These are phyloP conservation scores for Acorus calamus DNA, from an alignment of 106 monocot genomes.

Conservation along the genomic window DNA sequence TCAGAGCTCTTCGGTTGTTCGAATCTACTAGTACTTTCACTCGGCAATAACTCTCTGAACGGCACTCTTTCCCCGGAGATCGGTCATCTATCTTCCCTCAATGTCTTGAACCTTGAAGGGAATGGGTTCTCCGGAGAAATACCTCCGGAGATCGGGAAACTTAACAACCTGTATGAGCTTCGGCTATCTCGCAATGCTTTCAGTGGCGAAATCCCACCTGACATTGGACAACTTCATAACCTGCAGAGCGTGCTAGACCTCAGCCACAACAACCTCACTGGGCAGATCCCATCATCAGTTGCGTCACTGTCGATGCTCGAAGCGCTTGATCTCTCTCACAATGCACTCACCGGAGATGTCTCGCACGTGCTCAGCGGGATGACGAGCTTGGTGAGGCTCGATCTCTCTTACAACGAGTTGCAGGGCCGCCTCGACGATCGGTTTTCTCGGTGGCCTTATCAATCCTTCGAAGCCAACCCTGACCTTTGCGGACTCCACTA, in stretches of 20 bases:
- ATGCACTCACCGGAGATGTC: constrained; percentile 44
- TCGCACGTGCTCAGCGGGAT: constrained; percentile 48
- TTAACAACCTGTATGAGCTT: constrained; percentile 67
- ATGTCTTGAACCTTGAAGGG: constrained; percentile 48
- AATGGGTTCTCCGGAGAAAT: constrained; percentile 65
- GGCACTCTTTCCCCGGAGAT: constrained; percentile 41
- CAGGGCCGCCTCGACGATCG: constrained; percentile 31
- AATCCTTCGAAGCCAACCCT: constrained; percentile 46
- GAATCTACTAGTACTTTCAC: constrained; percentile 52
- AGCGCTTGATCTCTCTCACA: constrained; percentile 70
- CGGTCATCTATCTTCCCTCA: constrained; percentile 39
- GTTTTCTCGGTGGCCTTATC: constrained; percentile 49
- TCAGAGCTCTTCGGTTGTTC: constrained; percentile 53
- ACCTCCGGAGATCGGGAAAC: constrained; percentile 48
- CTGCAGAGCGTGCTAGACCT: constrained; percentile 70
- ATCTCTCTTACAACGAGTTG: constrained; percentile 64
- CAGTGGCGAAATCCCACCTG: constrained; percentile 39
- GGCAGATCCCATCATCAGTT: constrained; percentile 57
- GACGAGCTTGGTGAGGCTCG: constrained; percentile 65
- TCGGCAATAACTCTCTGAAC: constrained; percentile 49
- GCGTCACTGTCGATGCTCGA: constrained; percentile 65
- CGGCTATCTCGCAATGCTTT: constrained; percentile 49
- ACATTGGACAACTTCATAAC: constrained; percentile 50
- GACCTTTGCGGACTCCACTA: constrained; percentile 54
- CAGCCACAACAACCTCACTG: constrained; percentile 54